Base-by-base conservation (phyloP, 2,329 filamentous ascomycete species). In the Biscogniauxia marginata region DNA sequence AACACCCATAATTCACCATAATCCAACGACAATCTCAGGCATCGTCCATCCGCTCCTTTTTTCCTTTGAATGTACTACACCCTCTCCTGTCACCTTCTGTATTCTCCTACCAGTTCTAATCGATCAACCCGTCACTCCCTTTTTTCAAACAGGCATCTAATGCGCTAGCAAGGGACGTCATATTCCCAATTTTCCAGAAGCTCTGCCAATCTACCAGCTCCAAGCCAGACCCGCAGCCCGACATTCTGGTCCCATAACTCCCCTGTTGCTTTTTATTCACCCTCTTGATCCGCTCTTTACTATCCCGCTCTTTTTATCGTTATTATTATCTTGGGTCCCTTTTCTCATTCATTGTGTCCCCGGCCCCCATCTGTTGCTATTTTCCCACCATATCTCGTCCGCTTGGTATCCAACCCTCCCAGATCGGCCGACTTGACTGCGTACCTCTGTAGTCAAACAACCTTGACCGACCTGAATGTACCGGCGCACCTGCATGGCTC, bases 401-500 rank as follows among this genome's bases (percentile, higher is more conserved):
- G 46, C 54, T 49, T 43, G 53, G 52, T 58, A 55, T 63, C 57
- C 59, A 56, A 56, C 23, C 39, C 58, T 58, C 55, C 50, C 60
- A 24, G 49, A 50, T 54, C 57, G 55, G n/a, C 57, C 63, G 64
- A 65, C 61, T 23, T 51, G 54, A 54, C 49, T 46, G 52, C 34
- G 43, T 55, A 49, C 46, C 47, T 44, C 39, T 47, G 55, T 25
- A 52, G 46, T 59, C 55, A 48, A 62, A 56, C 46, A 54, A 46
- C 30, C 49, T 59, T 18, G 54, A 55, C 50, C 59, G 46, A 66
- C 52, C 62, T 75, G 73, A 69, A 76, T 76, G 74, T 67, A 63
- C 68, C 64, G 63, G 59, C 66, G 70, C 65, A 60, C 51, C 60
- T 63, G 57, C 52, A 63, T 65, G 68, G 74, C 74, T 76, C 74